Evolutionary conservation across 345 rosid genomes (phyloP).

Genomic region (Geranium brycei): DNA sequence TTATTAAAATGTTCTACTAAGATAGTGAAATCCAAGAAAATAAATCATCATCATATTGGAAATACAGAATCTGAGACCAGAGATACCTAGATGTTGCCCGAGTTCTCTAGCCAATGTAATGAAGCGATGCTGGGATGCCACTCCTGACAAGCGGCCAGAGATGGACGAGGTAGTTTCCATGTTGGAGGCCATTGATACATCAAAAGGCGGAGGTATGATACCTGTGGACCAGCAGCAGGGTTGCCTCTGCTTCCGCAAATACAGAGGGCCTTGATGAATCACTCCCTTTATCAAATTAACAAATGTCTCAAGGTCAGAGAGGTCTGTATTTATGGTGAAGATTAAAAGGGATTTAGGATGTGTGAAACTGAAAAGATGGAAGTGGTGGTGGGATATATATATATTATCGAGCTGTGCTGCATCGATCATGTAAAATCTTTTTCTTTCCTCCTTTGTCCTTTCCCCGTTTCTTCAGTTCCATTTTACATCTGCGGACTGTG

Average conservation of each 20-base stretch:
- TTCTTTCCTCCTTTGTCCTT: slow-evolving; percentile 9
- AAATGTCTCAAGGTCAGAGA: not conserved
- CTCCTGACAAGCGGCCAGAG: slow-evolving; percentile 86
- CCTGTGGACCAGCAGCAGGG: slow-evolving; percentile 74
- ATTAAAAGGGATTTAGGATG: slow-evolving; percentile 1
- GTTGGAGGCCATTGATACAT: slow-evolving; percentile 80
- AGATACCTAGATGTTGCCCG: slow-evolving; percentile 96
- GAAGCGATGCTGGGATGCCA: slow-evolving; percentile 98
- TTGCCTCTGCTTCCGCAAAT: slow-evolving; percentile 75
- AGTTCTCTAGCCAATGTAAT: slow-evolving; percentile 74
- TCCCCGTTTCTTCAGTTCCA: slow-evolving; percentile 4
- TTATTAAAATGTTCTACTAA: not conserved
- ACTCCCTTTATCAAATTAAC: not conserved
- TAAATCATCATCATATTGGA: slow-evolving; percentile 1
- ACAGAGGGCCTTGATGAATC: slow-evolving; percentile 60
- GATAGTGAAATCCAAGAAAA: too few relatives aligned
- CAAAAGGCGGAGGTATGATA: slow-evolving; percentile 96
- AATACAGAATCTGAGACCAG: slow-evolving; percentile 84
- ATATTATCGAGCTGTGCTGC: slow-evolving; percentile 9
- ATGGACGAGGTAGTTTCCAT: slow-evolving; percentile 91
- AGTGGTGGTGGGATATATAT: slow-evolving; percentile 10
- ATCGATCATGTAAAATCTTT: slow-evolving; percentile 24
- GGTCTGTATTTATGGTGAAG: not conserved
- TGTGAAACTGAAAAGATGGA: slow-evolving; percentile 1
- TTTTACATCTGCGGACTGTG: not conserved